Evolutionary conservation across 331 rosid species (phyloP), one percentile per base, ranked within the genome.

Genomic region (Cydonia oblonga): DNA sequence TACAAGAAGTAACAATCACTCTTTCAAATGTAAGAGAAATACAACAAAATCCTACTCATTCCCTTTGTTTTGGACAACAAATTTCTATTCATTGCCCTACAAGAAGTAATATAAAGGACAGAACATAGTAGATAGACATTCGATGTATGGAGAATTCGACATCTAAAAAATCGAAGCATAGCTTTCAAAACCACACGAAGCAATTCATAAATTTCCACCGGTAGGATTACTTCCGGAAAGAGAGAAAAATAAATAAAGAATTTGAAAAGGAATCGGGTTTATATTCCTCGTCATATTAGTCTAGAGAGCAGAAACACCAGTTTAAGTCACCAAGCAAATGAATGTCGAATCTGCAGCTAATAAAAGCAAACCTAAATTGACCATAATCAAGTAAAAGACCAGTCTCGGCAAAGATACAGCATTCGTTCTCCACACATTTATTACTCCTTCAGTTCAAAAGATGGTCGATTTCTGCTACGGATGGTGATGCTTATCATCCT

Each of bases 401-500:
- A 13, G 76, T 87, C 82, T 82, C 64, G 76, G 58, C 28, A 71
- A 76, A 28, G 80, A 77, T 54, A 83, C 87, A 75, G 74, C 61
- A 35, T 76, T 60, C 46, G 66, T 57, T 72, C 60, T 28, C 60
- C 76, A 44, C 44, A 26, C 44, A 68, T 62, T 79, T 72, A 78
- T 82, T 80, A 83, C 76, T 81, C 56, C 46, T 44, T 33, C 61
- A 51, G 80, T 69, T 78, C 65, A 72, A 71, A 58, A 60, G 80
- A 83, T 62, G 64, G 66, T 60, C 23, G 49, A 53, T 71, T 33
- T 63, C n/a, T 44, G 64, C 86, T 84, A 87, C 66, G 79, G 83
- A 76, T 90, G 96, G 78, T 88, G 96, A 80, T 87, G 91, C 54
- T 74, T 85, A 22, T 73, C 80, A 68, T 26, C 86, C 68, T 63